Conservation (phyloP, 805 yeast species). For the Barnettozyma sp. region DNA sequence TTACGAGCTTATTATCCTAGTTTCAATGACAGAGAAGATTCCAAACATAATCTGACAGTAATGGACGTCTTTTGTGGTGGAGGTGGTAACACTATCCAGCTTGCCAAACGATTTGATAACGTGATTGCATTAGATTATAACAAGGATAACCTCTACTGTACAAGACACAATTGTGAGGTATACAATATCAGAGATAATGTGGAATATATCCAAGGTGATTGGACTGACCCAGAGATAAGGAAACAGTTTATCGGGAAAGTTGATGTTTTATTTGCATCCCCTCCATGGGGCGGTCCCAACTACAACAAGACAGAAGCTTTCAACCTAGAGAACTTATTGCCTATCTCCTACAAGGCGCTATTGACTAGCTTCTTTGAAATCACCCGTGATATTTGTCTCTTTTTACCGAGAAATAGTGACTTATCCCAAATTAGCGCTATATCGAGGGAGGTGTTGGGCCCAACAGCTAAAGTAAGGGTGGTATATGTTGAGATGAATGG, state of each 20-base stretch:
- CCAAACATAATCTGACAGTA: too few relatives aligned
- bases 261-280: conserved; percentile 64
- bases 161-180: conserved; percentile 55
- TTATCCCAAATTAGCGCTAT: conserved; percentile 43
- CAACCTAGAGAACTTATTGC: conserved; percentile 41
- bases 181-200: conserved; percentile 53
- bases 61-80: conserved; percentile 78
- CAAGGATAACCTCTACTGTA: conserved; percentile 54
- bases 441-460: conserved; percentile 41
- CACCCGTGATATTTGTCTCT: conserved; percentile 45
- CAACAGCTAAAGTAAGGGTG: conserved; percentile 37
- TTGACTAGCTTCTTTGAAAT: conserved; percentile 36
- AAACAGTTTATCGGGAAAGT: conserved; percentile 21
- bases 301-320: conserved; percentile 39
- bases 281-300: conserved; percentile 84
- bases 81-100: conserved; percentile 79
- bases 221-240: conserved; percentile 26
- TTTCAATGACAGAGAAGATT: too few relatives aligned
- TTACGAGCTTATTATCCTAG: conserved; percentile 48
- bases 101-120: conserved; percentile 49
- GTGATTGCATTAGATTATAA: conserved; percentile 62
- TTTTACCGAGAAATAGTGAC: conserved; percentile 57
- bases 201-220: conserved; percentile 43
- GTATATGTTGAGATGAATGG: conserved; percentile 37
- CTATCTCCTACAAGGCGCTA: conserved; percentile 41